phyloP scores from a whole-genome alignment of 805 yeast genomes.

The Candida jianshihensis region DNA sequence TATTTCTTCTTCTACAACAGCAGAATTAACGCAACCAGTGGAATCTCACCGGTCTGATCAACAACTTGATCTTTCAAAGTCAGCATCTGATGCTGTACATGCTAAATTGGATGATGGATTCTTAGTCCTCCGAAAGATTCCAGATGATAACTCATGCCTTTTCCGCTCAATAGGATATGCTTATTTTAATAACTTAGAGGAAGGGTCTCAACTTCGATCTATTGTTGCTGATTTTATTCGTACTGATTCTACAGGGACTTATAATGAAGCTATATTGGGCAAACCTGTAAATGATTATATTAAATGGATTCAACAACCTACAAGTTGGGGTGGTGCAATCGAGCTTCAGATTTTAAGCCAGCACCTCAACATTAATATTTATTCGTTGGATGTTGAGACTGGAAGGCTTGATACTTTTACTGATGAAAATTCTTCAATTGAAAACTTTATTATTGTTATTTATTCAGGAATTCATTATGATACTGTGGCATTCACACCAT shows the following conservation, averaged over 20 bases:
- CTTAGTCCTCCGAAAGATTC: conserved; percentile 48
- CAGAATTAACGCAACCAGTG: not conserved
- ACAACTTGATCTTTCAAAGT: too few species aligned
- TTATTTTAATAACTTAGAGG: conserved; percentile 33
- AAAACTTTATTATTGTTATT: conserved; percentile 42
- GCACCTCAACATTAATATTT: conserved; percentile 43
- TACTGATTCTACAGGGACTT: conserved; percentile 35
- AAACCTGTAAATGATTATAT: conserved; percentile 40
- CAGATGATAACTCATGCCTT: conserved; percentile 75
- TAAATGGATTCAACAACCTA: conserved; percentile 51
- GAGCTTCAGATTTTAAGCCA: conserved; percentile 59
- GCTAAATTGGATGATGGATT: conserved; percentile 22
- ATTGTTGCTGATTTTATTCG: conserved; percentile 42
- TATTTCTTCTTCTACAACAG: not conserved
- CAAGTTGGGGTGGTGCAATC: conserved; percentile 82
- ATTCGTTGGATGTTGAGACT: conserved; percentile 60
- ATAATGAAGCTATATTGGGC: conserved; percentile 54
- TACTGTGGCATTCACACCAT: conserved; percentile 34
- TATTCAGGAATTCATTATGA: conserved; percentile 76
- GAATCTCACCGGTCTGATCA: not conserved
- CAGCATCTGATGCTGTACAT: too few species aligned
- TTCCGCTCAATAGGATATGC: conserved; percentile 60
- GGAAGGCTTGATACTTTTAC: conserved; percentile 50
- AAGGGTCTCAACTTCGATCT: conserved; percentile 43
- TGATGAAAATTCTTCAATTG: conserved; percentile 20